These are phyloP conservation scores for Dioscorea alata DNA, from an alignment of 106 monocot genomes.

Conservation along the genomic window DNA sequence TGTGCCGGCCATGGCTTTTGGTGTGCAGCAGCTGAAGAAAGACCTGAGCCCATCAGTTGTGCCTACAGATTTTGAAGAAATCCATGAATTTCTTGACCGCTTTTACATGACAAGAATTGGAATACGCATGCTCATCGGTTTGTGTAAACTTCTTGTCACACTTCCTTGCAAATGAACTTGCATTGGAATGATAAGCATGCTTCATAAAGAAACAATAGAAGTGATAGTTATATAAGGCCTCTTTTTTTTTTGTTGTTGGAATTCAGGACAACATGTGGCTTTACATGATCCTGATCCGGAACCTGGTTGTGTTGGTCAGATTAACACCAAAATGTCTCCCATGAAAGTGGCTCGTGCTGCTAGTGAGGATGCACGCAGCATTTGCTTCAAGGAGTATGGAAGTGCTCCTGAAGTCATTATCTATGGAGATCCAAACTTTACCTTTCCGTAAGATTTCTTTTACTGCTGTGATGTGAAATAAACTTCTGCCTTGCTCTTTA, in stretches of 20 bases:
- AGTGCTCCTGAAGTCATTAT: conserved; percentile 80
- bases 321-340: conserved; percentile 85
- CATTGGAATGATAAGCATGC: background rate
- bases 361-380: conserved; percentile 81
- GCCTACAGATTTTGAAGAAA: conserved; percentile 51
- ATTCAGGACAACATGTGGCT: conserved; percentile 92
- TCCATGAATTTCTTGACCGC: conserved; percentile 86
- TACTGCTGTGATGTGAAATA: no score
- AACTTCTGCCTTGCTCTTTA: no score
- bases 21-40: conserved; percentile 82
- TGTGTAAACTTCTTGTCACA: conserved; percentile 1
- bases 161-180: background rate
- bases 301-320: conserved; percentile 76
- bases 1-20: conserved; percentile 86
- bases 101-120: conserved; percentile 97
- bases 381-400: conserved; percentile 84
- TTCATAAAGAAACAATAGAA: background rate
- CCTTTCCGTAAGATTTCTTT: conserved; percentile 74
- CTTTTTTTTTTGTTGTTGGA: conserved; percentile 3
- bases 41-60: conserved; percentile 40
- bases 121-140: conserved; percentile 90
- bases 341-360: conserved; percentile 62
- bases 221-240: background rate
- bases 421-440: conserved; percentile 87
- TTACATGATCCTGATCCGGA: conserved; percentile 82